These are phyloP conservation scores for Colletotrichum tropicale DNA, from an alignment of 2,329 filamentous ascomycete species.

Conservation along the genomic window DNA sequence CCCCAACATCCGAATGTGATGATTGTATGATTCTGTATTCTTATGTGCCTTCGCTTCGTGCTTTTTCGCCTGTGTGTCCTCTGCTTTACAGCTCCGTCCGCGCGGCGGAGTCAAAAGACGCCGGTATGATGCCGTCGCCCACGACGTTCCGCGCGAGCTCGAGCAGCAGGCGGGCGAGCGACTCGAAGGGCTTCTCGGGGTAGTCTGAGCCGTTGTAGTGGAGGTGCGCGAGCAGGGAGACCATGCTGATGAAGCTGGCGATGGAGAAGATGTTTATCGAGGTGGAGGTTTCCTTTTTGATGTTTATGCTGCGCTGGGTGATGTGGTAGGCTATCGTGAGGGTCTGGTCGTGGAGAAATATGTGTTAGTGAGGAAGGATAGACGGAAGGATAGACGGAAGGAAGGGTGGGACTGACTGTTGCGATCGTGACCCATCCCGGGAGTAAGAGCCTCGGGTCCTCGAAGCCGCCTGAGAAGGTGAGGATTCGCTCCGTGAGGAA, in stretches of 20 bases:
- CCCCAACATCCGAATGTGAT: not conserved
- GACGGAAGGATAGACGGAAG: not conserved
- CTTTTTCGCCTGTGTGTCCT: not conserved
- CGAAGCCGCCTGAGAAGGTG: conserved; percentile 71
- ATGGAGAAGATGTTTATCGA: conserved; percentile 80
- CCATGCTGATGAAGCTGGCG: conserved; percentile 78
- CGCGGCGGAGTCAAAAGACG: not conserved
- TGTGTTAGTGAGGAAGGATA: not conserved
- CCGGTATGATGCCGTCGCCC: not conserved
- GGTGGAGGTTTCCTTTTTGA: conserved; percentile 78
- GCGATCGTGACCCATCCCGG: conserved; percentile 82
- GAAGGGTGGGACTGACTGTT: conserved; percentile 54
- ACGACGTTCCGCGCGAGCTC: not conserved
- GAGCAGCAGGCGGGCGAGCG: conserved; percentile 1
- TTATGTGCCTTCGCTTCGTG: not conserved
- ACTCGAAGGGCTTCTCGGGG: conserved; percentile 54
- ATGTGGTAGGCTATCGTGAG: conserved; percentile 78
- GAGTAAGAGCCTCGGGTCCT: conserved; percentile 72
- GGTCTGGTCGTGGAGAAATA: conserved; percentile 48
- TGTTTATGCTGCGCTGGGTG: conserved; percentile 79
- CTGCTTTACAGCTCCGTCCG: not conserved
- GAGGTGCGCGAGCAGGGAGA: conserved; percentile 69
- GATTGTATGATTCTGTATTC: not conserved
- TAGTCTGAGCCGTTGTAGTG: conserved; percentile 67
- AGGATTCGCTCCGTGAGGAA: conserved; percentile 77